phyloP scores from a whole-genome alignment of 1,139 yeast genomes.

The Suhomyces bolitotheri region DNA sequence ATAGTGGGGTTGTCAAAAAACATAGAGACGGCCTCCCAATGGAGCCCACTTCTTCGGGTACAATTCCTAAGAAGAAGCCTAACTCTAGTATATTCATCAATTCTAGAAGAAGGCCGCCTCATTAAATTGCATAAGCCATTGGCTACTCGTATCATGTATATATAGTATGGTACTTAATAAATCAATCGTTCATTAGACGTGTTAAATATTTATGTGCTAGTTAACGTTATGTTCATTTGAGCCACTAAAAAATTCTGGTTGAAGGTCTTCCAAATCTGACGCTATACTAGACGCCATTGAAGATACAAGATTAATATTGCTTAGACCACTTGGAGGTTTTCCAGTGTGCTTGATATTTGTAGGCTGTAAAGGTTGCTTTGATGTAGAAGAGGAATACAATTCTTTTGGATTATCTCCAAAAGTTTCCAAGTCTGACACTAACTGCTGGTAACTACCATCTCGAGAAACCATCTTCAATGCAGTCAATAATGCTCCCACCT shows the following conservation, averaged over 20 bases:
- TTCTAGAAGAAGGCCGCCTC: conserved; percentile 15
- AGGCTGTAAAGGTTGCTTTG: no score
- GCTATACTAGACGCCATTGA: conserved; percentile 4
- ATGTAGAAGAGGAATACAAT: no score
- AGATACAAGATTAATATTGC: conserved; percentile 2
- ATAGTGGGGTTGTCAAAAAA: conserved; percentile 1
- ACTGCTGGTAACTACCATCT: conserved; percentile 2
- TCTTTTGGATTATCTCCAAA: no score
- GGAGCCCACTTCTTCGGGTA: conserved; percentile 11
- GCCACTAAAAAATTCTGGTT: no score
- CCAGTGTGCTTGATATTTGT: no score
- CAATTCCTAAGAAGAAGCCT: conserved; percentile 7
- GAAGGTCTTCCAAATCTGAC: conserved; percentile 6
- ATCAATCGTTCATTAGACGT: no score
- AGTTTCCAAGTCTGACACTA: conserved; percentile 12
- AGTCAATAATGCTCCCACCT: conserved; percentile 23
- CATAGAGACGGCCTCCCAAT: conserved; percentile 3
- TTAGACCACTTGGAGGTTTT: no score
- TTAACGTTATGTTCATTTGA: no score
- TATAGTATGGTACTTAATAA: no score
- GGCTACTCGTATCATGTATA: no score
- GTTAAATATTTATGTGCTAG: no score
- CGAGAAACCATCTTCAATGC: conserved; percentile 22
- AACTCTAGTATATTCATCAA: conserved; percentile 20
- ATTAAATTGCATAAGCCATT: no score